Conservation (phyloP, 129 eudicot genomes). For the Sambucus nigra region DNA sequence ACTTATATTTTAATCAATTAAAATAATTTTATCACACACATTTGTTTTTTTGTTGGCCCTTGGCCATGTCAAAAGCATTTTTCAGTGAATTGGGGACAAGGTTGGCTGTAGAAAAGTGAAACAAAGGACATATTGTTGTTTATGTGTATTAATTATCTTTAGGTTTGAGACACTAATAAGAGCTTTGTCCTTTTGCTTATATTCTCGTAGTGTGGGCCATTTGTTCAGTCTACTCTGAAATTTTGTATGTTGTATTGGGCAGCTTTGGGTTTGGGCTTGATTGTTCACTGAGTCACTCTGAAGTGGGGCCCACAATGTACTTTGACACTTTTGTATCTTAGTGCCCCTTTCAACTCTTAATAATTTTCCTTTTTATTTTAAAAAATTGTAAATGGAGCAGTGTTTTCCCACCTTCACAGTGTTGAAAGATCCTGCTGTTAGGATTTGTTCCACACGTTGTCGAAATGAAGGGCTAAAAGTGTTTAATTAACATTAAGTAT, state of each 20-base stretch:
- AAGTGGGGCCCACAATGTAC: background rate
- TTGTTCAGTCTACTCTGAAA: too few relatives aligned
- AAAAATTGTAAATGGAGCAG: background rate
- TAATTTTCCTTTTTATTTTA: background rate
- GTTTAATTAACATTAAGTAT: too few relatives aligned
- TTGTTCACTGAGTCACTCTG: too few relatives aligned
- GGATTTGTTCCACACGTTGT: conserved; percentile 1
- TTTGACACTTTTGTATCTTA: background rate
- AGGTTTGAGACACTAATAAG: too few relatives aligned
- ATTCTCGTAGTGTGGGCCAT: too few relatives aligned
- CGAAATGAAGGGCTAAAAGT: too few relatives aligned
- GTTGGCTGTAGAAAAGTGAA: conserved; percentile 5
- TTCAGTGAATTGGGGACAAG: background rate
- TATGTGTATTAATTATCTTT: background rate
- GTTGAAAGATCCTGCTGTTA: background rate
- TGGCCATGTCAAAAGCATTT: conserved; percentile 10
- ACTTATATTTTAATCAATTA: background rate
- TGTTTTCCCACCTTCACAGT: background rate
- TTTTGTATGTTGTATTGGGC: background rate
- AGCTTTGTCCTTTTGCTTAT: too few relatives aligned
- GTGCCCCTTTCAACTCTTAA: background rate
- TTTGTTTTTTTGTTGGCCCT: background rate
- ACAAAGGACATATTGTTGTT: background rate
- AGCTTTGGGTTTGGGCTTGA: background rate
- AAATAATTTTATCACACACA: background rate